Conservation (phyloP, 305 asterid genomes). For the Solanum aculeatissimum region DNA sequence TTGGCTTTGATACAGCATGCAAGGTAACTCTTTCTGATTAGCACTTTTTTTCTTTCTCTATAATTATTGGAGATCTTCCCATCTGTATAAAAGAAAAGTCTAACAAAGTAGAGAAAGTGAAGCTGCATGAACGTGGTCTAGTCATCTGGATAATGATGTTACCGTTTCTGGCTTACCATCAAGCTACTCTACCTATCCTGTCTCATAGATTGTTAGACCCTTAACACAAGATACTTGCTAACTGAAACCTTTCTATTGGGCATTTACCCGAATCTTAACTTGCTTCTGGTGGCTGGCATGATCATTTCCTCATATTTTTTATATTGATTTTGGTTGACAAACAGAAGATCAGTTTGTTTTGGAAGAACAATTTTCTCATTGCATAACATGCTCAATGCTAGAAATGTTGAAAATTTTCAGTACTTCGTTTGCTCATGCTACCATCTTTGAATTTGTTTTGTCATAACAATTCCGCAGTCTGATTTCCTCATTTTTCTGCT, state of each 20-base stretch:
- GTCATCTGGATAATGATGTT: neutral
- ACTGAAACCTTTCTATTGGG: neutral
- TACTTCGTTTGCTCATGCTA: neutral
- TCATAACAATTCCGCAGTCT: neutral
- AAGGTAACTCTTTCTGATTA: conserved; percentile 40
- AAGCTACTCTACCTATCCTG: neutral
- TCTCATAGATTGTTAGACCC: neutral
- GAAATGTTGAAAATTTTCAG: neutral
- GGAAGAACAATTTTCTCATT: neutral
- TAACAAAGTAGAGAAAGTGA: neutral
- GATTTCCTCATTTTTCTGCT: neutral
- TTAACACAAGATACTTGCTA: neutral
- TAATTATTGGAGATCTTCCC: neutral
- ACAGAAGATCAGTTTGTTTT: neutral
- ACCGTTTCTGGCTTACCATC: neutral
- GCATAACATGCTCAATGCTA: neutral
- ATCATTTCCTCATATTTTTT: neutral
- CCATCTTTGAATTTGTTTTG: neutral
- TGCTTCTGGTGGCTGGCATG: neutral
- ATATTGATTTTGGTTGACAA: neutral
- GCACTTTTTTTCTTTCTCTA: neutral
- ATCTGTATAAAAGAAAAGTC: neutral
- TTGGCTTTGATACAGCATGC: conserved; percentile 99
- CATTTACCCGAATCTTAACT: neutral
- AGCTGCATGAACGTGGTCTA: neutral